Percentiles rank a stretch among this genome's conserved stretches.
Evolutionary conservation across 1,139 yeast species (phyloP).

Genomic region (Yamadazyma trypodendri): DNA sequence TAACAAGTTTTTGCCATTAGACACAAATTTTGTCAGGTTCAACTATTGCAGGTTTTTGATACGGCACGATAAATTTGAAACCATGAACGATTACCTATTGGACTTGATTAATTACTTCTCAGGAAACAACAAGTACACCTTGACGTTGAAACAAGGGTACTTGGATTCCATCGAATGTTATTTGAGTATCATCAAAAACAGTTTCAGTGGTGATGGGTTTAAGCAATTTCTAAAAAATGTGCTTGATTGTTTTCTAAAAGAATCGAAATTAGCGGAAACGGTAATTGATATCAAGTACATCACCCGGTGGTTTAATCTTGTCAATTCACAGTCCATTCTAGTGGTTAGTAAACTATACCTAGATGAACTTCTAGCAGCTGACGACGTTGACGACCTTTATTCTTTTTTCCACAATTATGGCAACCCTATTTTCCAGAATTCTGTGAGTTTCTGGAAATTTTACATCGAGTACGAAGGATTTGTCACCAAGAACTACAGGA

Average conservation of each 20-base stretch:
- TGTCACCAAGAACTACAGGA: constrained; percentile 37
- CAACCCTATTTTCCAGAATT: constrained; percentile 33
- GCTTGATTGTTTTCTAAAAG: constrained; percentile 3
- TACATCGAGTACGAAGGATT: constrained; percentile 53
- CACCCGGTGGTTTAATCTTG: constrained; percentile 12
- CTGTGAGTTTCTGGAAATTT: constrained; percentile 55
- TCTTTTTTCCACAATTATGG: constrained; percentile 40
- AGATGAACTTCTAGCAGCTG: constrained; percentile 6
- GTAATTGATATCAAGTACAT: constrained; percentile 8
- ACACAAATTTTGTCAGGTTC: constrained; percentile 35
- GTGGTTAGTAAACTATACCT: constrained; percentile 25
- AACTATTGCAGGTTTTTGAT: constrained; percentile 39
- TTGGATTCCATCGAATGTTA: constrained; percentile 20
- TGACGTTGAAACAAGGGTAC: constrained; percentile 25
- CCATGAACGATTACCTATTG: constrained; percentile 29
- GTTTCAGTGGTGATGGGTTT: neutral
- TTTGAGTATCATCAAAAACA: constrained; percentile 20
- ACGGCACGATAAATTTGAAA: constrained; percentile 19
- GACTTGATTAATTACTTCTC: constrained; percentile 26
- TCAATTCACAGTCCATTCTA: constrained; percentile 34
- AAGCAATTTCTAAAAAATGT: constrained; percentile 2
- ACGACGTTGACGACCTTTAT: constrained; percentile 8
- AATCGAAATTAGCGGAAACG: constrained; percentile 3
- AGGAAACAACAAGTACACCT: constrained; percentile 18
- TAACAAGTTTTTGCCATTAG: constrained; percentile 45